Evolutionary conservation across 306 rosid genomes (phyloP).

Genomic region (Lagenaria siceraria): DNA sequence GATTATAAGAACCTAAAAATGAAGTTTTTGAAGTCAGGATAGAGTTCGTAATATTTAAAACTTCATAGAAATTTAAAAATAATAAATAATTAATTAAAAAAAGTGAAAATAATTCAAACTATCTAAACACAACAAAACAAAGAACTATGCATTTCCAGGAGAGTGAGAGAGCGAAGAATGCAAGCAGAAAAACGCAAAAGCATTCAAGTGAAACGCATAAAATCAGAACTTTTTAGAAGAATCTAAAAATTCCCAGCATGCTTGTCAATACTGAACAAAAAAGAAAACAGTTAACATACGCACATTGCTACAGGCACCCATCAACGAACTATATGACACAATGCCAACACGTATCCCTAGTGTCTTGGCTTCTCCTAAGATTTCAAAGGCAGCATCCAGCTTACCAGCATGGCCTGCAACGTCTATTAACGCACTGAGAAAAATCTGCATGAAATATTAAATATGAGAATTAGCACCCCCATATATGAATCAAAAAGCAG

Average conservation of each 20-base stretch:
- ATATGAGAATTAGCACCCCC: conserved; percentile 15
- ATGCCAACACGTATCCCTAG: conserved; percentile 53
- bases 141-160: neutral
- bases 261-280: neutral
- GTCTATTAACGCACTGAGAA: conserved; percentile 89
- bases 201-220: neutral
- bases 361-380: conserved; percentile 46
- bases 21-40: neutral
- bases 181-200: neutral
- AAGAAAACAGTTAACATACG: conserved; percentile 10
- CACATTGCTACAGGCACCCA: conserved; percentile 99
- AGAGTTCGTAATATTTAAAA: neutral
- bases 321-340: conserved; percentile 76
- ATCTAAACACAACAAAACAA: neutral
- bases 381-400: conserved; percentile 82
- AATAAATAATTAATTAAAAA: no score
- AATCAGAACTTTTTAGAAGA: neutral
- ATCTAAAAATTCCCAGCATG: neutral
- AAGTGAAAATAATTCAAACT: neutral
- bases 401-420: conserved; percentile 90
- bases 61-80: neutral
- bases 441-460: conserved; percentile 47
- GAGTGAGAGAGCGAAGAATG: neutral
- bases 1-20: neutral
- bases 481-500: neutral